Evolutionary conservation across 2,329 filamentous ascomycete species (phyloP).

Genomic region (Calcarisporium arbuscula): DNA sequence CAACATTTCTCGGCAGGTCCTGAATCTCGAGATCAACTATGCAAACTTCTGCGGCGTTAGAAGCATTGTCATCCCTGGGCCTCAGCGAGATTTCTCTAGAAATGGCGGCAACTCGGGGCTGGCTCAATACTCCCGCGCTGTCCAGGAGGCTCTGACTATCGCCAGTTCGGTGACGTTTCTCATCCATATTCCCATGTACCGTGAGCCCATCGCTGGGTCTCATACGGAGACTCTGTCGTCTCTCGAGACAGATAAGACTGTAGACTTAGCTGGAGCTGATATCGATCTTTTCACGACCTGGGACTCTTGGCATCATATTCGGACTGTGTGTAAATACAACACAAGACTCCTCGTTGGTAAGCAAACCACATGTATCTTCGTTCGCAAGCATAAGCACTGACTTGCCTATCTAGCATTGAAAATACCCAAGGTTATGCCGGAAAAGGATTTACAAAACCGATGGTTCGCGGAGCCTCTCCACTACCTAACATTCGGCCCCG

Average conservation of each 20-base stretch:
- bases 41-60: constrained; percentile 90
- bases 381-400: background rate
- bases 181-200: constrained; percentile 78
- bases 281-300: constrained; percentile 73
- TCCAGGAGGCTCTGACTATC: constrained; percentile 71
- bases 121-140: constrained; percentile 74
- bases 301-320: constrained; percentile 90
- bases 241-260: constrained; percentile 23
- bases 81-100: constrained; percentile 55
- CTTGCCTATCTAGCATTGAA: constrained; percentile 38
- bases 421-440: constrained; percentile 52
- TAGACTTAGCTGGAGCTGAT: constrained; percentile 33
- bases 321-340: constrained; percentile 80
- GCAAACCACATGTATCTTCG: constrained; percentile 23
- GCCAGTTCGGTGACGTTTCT: constrained; percentile 74
- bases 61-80: constrained; percentile 76
- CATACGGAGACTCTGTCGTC: constrained; percentile 46
- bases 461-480: constrained; percentile 67
- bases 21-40: constrained; percentile 88
- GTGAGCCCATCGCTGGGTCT: constrained; percentile 56
- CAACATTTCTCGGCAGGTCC: constrained; percentile 79
- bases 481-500: constrained; percentile 48
- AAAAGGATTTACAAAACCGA: constrained; percentile 54
- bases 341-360: constrained; percentile 76
- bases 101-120: constrained; percentile 43